Evolutionary conservation across 2,329 filamentous ascomycete species (phyloP).

Genomic region (Nigrospora sphaerica): DNA sequence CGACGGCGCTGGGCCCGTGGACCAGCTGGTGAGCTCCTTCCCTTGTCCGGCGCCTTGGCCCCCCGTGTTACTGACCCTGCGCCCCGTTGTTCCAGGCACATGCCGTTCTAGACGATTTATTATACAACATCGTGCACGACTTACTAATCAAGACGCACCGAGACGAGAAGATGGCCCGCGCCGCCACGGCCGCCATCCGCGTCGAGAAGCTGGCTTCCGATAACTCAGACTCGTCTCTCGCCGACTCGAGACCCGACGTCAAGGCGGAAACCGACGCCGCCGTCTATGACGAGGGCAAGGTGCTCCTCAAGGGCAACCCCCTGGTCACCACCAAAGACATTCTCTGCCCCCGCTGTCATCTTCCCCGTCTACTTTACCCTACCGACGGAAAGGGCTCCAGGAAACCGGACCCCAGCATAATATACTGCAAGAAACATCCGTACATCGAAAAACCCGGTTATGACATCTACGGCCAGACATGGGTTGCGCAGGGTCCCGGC

Average conservation of each 20-base stretch:
- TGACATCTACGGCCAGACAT: conserved; percentile 78
- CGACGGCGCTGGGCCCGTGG: conserved; percentile 45
- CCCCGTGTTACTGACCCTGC: background rate
- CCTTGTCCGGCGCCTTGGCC: conserved; percentile 3
- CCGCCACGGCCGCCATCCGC: conserved; percentile 55
- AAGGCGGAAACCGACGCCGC: conserved; percentile 61
- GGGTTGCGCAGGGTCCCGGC: conserved; percentile 63
- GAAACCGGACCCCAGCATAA: conserved; percentile 58
- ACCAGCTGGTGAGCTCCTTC: conserved; percentile 47
- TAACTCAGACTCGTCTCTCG: conserved; percentile 42
- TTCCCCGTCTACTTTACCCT: conserved; percentile 66
- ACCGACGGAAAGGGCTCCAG: conserved; percentile 61
- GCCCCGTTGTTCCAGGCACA: conserved; percentile 38
- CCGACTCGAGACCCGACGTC: conserved; percentile 48
- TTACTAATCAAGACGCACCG: conserved; percentile 68
- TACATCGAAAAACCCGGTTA: conserved; percentile 70
- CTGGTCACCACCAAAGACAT: conserved; percentile 65
- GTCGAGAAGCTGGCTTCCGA: conserved; percentile 56
- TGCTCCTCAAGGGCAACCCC: conserved; percentile 64
- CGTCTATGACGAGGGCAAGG: conserved; percentile 61
- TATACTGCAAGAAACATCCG: conserved; percentile 74
- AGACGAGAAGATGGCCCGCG: conserved; percentile 69
- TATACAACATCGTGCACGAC: conserved; percentile 73
- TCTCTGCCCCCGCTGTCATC: conserved; percentile 65
- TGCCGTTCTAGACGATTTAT: conserved; percentile 63